These are phyloP conservation scores for Chrysoporthe austroafricana DNA, from an alignment of 2,329 filamentous ascomycete genomes.

Conservation along the genomic window DNA sequence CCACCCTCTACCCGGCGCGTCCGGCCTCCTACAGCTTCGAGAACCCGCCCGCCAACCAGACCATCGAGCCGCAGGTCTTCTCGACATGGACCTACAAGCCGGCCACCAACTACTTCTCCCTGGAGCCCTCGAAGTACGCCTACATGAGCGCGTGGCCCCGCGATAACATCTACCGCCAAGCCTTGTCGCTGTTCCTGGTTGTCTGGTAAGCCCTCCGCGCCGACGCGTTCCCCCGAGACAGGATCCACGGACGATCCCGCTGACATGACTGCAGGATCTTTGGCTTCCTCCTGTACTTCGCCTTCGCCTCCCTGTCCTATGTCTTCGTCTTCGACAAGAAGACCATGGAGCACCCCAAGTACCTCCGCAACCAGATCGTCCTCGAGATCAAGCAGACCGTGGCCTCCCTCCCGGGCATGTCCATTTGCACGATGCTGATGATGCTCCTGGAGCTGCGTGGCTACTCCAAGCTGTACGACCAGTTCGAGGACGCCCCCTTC, in stretches of 20 bases:
- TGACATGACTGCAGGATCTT: constrained; percentile 70
- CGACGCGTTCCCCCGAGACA: not conserved
- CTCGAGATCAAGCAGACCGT: constrained; percentile 85
- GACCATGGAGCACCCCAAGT: constrained; percentile 88
- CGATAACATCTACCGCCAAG: constrained; percentile 78
- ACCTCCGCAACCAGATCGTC: constrained; percentile 88
- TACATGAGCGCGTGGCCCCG: constrained; percentile 78
- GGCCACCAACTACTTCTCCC: constrained; percentile 68
- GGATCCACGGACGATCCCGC: not conserved
- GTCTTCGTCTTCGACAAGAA: constrained; percentile 89
- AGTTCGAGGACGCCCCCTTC: constrained; percentile 74
- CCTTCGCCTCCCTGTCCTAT: constrained; percentile 83
- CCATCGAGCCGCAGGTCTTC: constrained; percentile 52
- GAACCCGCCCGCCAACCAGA: constrained; percentile 56
- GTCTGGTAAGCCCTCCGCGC: constrained; percentile 69
- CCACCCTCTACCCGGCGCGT: constrained; percentile 66
- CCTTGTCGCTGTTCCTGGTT: constrained; percentile 76
- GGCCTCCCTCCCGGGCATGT: constrained; percentile 78
- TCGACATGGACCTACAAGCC: constrained; percentile 73
- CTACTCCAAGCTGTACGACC: constrained; percentile 85
- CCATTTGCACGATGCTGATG: constrained; percentile 77
- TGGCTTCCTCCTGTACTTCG: constrained; percentile 81
- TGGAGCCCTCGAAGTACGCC: constrained; percentile 75
- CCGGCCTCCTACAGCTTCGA: constrained; percentile 57
- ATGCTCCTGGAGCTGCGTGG: constrained; percentile 85